Percentiles rank a stretch among this genome's conserved stretches.
Conservation (phyloP, 257 asterid genomes). For the Galeopsis tetrahit region DNA sequence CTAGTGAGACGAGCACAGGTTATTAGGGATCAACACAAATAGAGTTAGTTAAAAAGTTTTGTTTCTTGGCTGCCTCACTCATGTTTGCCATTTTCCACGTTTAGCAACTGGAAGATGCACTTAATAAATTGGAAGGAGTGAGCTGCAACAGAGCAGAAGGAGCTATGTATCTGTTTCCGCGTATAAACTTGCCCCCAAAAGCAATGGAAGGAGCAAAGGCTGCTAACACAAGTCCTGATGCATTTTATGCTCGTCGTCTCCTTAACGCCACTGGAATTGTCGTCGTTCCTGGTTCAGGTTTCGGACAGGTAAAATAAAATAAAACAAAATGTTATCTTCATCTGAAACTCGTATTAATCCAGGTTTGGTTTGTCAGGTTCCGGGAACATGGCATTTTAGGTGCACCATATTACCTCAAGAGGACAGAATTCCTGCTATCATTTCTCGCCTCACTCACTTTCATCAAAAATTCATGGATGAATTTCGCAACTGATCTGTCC, state of each 20-base stretch:
- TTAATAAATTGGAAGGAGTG: slow-evolving; percentile 84
- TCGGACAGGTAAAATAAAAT: slow-evolving; percentile 69
- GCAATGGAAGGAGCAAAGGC: slow-evolving; percentile 88
- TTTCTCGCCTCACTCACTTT: slow-evolving; percentile 72
- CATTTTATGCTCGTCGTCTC: slow-evolving; percentile 74
- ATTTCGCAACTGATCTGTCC: slow-evolving; percentile 49
- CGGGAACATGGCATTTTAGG: slow-evolving; percentile 96
- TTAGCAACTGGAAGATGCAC: slow-evolving; percentile 86
- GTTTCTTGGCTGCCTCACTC: not conserved
- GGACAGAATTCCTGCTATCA: slow-evolving; percentile 84
- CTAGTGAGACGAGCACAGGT: slow-evolving; percentile 93
- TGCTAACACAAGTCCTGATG: slow-evolving; percentile 71
- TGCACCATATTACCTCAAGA: slow-evolving; percentile 95
- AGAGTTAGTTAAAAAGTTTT: slow-evolving; percentile 9
- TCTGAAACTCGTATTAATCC: not conserved
- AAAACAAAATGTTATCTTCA: not conserved
- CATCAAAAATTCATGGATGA: slow-evolving; percentile 80
- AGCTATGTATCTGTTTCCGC: slow-evolving; percentile 96
- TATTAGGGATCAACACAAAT: slow-evolving; percentile 39
- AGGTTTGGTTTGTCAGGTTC: slow-evolving; percentile 44
- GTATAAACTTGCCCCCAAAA: slow-evolving; percentile 70
- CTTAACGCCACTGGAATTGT: slow-evolving; percentile 93
- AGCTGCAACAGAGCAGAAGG: slow-evolving; percentile 96
- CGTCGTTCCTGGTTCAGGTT: slow-evolving; percentile 97
- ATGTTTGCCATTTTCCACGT: not conserved